These are phyloP conservation scores for Penicillium sp. DNA, from an alignment of 2,329 filamentous ascomycete species.

Conservation along the genomic window DNA sequence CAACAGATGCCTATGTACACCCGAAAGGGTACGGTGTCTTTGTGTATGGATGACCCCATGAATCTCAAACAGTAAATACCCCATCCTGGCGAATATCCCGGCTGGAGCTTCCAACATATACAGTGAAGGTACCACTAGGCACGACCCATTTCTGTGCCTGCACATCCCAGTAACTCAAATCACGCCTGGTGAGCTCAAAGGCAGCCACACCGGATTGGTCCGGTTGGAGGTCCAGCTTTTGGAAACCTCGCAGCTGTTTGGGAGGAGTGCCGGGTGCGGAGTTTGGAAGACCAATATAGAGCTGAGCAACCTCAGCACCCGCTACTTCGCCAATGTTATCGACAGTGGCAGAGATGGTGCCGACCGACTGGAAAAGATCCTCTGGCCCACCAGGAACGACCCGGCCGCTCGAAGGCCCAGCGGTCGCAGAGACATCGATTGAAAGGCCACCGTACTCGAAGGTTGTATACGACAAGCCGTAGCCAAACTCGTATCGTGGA, in stretches of 20 bases:
- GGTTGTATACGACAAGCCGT: conserved; percentile 76
- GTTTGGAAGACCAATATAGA: conserved; percentile 54
- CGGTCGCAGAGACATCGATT: conserved; percentile 52
- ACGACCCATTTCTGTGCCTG: conserved; percentile 34
- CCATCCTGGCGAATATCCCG: conserved; percentile 19
- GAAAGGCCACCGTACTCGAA: conserved; percentile 59
- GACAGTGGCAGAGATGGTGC: conserved; percentile 48
- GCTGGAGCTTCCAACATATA: conserved; percentile 25
- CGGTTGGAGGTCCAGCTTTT: conserved; percentile 48
- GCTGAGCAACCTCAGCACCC: conserved; percentile 55
- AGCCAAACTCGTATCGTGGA: conserved; percentile 84
- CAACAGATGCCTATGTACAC: neutral
- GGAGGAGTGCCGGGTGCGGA: conserved; percentile 15
- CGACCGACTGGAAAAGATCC: conserved; percentile 55
- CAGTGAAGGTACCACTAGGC: conserved; percentile 21
- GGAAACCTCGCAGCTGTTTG: conserved; percentile 52
- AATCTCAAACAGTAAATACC: conserved; percentile 6
- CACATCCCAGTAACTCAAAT: conserved; percentile 40
- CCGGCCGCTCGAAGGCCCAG: conserved; percentile 4
- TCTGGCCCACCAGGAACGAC: conserved; percentile 48
- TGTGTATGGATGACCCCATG: neutral
- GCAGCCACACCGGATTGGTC: conserved; percentile 41
- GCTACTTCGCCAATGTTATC: conserved; percentile 51
- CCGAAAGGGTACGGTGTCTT: neutral
- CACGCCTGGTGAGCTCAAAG: conserved; percentile 47